These are phyloP conservation scores for Fusarium odoratissimum DNA, from an alignment of 2,329 filamentous ascomycete species.

Conservation along the genomic window DNA sequence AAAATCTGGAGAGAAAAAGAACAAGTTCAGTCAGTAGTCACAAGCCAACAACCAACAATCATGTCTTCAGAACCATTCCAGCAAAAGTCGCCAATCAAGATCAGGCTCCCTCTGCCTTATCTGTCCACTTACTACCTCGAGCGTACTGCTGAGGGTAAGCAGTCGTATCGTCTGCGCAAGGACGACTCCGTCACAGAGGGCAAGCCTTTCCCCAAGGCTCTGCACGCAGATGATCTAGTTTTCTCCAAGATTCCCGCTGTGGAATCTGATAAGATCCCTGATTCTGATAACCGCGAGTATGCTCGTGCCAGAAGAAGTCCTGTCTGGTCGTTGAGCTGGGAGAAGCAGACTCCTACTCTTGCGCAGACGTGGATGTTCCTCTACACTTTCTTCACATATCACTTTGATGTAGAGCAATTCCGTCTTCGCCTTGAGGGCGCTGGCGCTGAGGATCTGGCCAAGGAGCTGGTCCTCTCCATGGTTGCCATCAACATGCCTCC, in stretches of 20 bases:
- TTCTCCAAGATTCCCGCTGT: constrained; percentile 32
- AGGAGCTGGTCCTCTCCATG: constrained; percentile 52
- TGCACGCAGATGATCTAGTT: constrained; percentile 36
- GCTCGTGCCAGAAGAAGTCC: constrained; percentile 61
- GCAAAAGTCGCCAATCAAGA: constrained; percentile 55
- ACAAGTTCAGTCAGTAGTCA: constrained; percentile 1
- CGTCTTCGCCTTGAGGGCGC: constrained; percentile 38
- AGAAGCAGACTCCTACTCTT: constrained; percentile 53
- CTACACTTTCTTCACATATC: constrained; percentile 58
- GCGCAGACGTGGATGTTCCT: constrained; percentile 62
- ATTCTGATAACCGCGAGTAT: constrained; percentile 57
- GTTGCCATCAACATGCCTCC: constrained; percentile 57
- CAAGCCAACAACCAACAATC: constrained; percentile 13
- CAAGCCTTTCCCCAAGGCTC: constrained; percentile 32
- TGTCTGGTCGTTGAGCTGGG: constrained; percentile 56
- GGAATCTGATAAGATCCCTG: constrained; percentile 41
- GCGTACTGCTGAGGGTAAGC: constrained; percentile 19
- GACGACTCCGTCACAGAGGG: constrained; percentile 31
- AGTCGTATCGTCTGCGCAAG: constrained; percentile 38
- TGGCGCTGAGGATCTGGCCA: constrained; percentile 32
- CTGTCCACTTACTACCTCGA: constrained; percentile 44
- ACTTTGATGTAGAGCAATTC: constrained; percentile 39
- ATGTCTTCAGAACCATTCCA: constrained; percentile 41
- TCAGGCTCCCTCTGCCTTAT: constrained; percentile 48
- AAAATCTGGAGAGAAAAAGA: constrained; percentile 34